Percentiles rank a stretch among this genome's conserved stretches.
Conservation (phyloP, 2,329 filamentous ascomycete genomes). For the Xylariaceae sp. region DNA sequence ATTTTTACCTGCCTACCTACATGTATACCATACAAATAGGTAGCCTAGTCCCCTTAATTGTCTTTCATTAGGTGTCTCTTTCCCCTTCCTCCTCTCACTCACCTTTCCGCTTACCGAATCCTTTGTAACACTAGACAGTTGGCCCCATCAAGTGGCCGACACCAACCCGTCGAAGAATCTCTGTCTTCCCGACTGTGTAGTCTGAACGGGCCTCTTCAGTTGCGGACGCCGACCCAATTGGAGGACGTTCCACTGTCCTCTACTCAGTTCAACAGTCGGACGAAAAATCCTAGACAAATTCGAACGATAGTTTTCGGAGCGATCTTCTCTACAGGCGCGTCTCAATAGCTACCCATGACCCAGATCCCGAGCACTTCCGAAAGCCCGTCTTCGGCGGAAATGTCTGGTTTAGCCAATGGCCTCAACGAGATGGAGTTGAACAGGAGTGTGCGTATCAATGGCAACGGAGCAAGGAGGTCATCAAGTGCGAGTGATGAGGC, state of each 20-base stretch:
- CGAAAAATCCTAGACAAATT: not conserved
- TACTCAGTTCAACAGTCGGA: not conserved
- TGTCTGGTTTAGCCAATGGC: constrained; percentile 32
- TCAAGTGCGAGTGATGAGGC: constrained; percentile 31
- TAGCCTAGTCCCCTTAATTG: constrained; percentile 17
- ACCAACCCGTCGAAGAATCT: not conserved
- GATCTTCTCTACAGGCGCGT: not conserved
- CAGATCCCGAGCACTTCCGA: constrained; percentile 25
- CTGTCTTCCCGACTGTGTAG: not conserved
- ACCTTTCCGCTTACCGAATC: not conserved
- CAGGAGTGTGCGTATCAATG: constrained; percentile 25
- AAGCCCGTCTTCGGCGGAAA: constrained; percentile 29
- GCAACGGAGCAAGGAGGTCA: constrained; percentile 28
- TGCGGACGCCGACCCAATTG: not conserved
- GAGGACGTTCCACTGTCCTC: not conserved
- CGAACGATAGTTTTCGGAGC: constrained; percentile 6
- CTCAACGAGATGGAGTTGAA: constrained; percentile 27
- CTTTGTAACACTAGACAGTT: not conserved
- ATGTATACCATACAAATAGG: constrained; percentile 8
- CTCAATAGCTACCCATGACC: constrained; percentile 21
- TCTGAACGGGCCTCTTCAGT: not conserved
- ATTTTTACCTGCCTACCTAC: not conserved
- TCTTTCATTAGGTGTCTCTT: not conserved
- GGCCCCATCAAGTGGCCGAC: not conserved
- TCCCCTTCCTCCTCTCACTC: constrained; percentile 5